phyloP scores from a whole-genome alignment of 768 basidiomycete species.

The Trametes elegans region DNA sequence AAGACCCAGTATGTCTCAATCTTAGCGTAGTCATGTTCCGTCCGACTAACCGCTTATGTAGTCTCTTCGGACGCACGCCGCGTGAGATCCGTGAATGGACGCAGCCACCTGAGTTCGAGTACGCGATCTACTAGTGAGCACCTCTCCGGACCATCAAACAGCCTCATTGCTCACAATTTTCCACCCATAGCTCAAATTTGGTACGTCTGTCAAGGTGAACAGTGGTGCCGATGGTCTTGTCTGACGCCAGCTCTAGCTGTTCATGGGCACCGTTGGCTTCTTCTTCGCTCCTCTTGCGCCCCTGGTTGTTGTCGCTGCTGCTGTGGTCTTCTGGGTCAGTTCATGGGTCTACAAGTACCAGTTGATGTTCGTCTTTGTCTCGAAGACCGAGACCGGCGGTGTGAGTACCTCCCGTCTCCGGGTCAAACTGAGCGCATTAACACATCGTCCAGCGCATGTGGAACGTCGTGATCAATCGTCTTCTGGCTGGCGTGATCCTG shows the following conservation, averaged over 20 bases:
- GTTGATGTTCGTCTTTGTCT: constrained; percentile 90
- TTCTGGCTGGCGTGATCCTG: constrained; percentile 71
- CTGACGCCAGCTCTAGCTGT: constrained; percentile 45
- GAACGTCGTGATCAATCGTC: constrained; percentile 91
- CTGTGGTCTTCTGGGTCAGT: constrained; percentile 83
- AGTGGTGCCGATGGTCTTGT: constrained; percentile 6
- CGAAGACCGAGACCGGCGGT: constrained; percentile 91
- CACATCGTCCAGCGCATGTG: constrained; percentile 67
- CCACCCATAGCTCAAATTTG: constrained; percentile 11
- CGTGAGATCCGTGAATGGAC: constrained; percentile 90
- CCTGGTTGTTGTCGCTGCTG: constrained; percentile 78
- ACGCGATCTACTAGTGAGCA: constrained; percentile 78
- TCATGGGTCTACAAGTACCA: constrained; percentile 95
- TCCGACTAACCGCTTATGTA: constrained; percentile 27
- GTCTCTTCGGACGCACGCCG: constrained; percentile 83
- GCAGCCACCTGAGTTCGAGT: constrained; percentile 87
- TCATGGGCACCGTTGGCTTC: constrained; percentile 91
- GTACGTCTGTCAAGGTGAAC: background rate
- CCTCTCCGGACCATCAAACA: background rate
- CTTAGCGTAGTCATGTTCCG: background rate
- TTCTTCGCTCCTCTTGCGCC: constrained; percentile 96
- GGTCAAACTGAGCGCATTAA: background rate
- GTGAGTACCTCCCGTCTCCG: constrained; percentile 42
- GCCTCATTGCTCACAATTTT: background rate
- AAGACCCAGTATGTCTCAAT: constrained; percentile 60